Conservation (phyloP, 225 moss, liverwort and hornwort species). For the Pleurozium schreberi region DNA sequence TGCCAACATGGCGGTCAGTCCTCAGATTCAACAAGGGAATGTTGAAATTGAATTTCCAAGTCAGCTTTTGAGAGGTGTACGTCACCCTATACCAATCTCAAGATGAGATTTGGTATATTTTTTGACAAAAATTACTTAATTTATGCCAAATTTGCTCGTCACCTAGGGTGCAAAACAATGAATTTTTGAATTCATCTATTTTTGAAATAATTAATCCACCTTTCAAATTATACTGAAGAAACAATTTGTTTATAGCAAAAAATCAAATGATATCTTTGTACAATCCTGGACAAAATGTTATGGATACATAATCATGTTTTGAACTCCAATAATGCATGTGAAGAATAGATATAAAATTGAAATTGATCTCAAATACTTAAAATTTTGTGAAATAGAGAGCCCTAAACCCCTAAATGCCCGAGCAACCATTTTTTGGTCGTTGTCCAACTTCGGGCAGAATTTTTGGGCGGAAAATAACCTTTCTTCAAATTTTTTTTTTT, state of each 20-base stretch:
- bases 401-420: too few species aligned
- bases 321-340: not conserved
- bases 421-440: too few species aligned
- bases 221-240: not conserved
- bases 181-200: not conserved
- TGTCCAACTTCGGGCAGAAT: too few species aligned
- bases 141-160: rapidly evolving
- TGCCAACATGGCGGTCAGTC: too few species aligned
- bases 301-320: not conserved
- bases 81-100: not conserved
- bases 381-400: not conserved
- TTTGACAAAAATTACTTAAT: not conserved
- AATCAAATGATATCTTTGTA: not conserved
- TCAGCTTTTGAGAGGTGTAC: not conserved
- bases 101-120: not conserved
- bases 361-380: not conserved
- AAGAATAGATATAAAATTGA: not conserved
- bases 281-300: not conserved
- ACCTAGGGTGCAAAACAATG: not conserved
- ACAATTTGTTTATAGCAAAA: not conserved
- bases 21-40: not conserved
- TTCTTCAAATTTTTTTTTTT: too few species aligned
- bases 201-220: not conserved
- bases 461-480: too few species aligned
- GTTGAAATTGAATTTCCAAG: not conserved